Conservation (phyloP, 495 filamentous ascomycete species). For the Bombardia bombarda region DNA sequence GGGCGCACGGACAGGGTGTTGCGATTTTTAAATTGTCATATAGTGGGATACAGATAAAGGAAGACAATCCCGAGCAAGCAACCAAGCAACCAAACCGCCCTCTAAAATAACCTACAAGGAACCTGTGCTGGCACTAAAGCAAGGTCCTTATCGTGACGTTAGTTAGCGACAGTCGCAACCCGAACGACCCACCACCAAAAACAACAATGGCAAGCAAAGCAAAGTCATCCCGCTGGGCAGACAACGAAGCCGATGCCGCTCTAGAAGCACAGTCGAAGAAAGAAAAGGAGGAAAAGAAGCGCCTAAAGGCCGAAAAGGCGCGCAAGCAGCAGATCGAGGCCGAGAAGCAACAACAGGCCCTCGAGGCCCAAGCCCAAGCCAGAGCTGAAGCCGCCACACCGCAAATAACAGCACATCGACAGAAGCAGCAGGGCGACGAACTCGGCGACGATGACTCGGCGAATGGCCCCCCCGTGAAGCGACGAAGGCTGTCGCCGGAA, state of each 20-base stretch:
- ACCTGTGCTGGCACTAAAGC: too few relatives aligned
- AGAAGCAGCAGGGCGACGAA: background rate
- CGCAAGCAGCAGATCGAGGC: slow-evolving; percentile 58
- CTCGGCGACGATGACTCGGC: slow-evolving; percentile 21
- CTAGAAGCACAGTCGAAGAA: slow-evolving; percentile 64
- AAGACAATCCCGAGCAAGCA: background rate
- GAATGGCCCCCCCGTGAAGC: slow-evolving; percentile 44
- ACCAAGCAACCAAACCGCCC: background rate
- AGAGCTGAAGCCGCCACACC: slow-evolving; percentile 16
- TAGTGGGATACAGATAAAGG: background rate
- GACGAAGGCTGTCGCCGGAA: slow-evolving; percentile 41
- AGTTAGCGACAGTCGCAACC: background rate
- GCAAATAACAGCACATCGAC: background rate
- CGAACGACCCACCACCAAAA: background rate
- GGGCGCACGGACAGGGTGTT: background rate
- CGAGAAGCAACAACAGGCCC: slow-evolving; percentile 28
- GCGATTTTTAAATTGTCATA: background rate
- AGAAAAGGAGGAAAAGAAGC: slow-evolving; percentile 87
- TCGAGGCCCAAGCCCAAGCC: background rate
- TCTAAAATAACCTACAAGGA: background rate
- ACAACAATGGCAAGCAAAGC: slow-evolving; percentile 50
- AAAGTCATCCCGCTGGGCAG: slow-evolving; percentile 85
- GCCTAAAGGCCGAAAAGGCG: slow-evolving; percentile 76
- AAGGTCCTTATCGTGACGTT: background rate
- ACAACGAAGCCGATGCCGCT: slow-evolving; percentile 67